These are phyloP conservation scores for Hemileia vastatrix DNA, from an alignment of 1,284 basidiomycete genomes.

Conservation along the genomic window DNA sequence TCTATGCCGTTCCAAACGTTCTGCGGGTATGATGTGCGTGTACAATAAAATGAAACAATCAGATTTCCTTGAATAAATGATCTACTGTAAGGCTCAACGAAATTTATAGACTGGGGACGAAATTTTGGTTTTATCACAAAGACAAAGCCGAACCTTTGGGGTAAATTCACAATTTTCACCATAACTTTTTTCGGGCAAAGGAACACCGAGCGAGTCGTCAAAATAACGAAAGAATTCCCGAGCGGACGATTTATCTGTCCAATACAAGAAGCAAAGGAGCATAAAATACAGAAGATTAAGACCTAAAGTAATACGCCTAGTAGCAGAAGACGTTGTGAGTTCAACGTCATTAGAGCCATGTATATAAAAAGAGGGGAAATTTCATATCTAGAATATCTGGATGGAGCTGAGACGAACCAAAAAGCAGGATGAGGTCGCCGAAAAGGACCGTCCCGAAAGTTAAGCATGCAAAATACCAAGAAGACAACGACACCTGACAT, in stretches of 20 bases:
- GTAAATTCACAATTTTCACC: constrained; percentile 65
- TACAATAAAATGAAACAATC: too few species aligned
- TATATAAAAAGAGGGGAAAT: not conserved
- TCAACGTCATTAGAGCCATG: not conserved
- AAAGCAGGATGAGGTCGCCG: constrained; percentile 57
- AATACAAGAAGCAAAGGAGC: constrained; percentile 65
- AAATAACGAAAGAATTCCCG: constrained; percentile 64
- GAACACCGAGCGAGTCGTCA: constrained; percentile 59
- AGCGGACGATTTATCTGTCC: constrained; percentile 69
- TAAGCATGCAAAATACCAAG: constrained; percentile 62
- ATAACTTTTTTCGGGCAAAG: constrained; percentile 69
- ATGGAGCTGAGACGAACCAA: constrained; percentile 27
- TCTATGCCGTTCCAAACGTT: constrained; percentile 59
- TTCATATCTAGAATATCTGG: not conserved
- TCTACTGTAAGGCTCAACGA: too few species aligned
- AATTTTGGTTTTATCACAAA: too few species aligned
- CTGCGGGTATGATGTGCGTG: too few species aligned
- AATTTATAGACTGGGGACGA: too few species aligned
- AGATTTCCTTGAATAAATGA: too few species aligned
- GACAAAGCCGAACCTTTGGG: too few species aligned
- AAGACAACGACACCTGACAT: constrained; percentile 26
- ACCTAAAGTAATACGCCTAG: constrained; percentile 52
- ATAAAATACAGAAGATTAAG: constrained; percentile 70
- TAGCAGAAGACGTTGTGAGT: not conserved
- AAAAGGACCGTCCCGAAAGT: constrained; percentile 73